These are phyloP conservation scores for Plenodomus lindquistii DNA, from an alignment of 2,329 filamentous ascomycete genomes.

Conservation along the genomic window DNA sequence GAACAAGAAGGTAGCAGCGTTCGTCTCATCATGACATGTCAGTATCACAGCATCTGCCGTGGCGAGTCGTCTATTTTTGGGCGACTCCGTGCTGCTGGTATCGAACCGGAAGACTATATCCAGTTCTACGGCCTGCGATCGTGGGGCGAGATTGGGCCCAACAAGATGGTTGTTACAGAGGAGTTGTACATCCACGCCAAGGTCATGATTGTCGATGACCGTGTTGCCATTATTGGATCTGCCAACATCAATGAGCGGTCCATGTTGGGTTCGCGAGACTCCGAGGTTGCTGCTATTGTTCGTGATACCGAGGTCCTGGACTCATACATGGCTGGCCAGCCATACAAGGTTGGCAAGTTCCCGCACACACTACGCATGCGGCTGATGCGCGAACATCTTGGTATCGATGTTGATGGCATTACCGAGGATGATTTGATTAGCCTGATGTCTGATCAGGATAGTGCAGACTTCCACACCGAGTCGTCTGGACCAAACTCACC, in stretches of 20 bases:
- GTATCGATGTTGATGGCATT: conserved; percentile 91
- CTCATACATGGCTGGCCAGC: conserved; percentile 87
- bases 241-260: conserved; percentile 99
- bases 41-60: conserved; percentile 93
- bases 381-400: conserved; percentile 94
- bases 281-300: conserved; percentile 86
- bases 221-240: conserved; percentile 90
- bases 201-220: conserved; percentile 92
- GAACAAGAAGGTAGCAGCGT: conserved; percentile 93
- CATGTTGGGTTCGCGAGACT: conserved; percentile 89
- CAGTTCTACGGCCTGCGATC: conserved; percentile 90
- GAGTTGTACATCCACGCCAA: conserved; percentile 99
- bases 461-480: conserved; percentile 61
- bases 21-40: conserved; percentile 93
- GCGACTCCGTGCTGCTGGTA: conserved; percentile 73
- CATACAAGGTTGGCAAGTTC: conserved; percentile 89
- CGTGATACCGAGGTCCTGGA: conserved; percentile 90
- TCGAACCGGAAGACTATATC: conserved; percentile 94
- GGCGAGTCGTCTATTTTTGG: conserved; percentile 92
- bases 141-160: conserved; percentile 87
- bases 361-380: conserved; percentile 90
- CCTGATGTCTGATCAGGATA: conserved; percentile 61
- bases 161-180: conserved; percentile 84
- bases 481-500: conserved; percentile 40
- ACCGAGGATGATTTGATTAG: conserved; percentile 41